A percentile compares a stretch with the other conserved stretches of the same genome.
These are phyloP conservation scores for Hericium rajendrae DNA, from an alignment of 768 basidiomycete genomes.

Conservation along the genomic window DNA sequence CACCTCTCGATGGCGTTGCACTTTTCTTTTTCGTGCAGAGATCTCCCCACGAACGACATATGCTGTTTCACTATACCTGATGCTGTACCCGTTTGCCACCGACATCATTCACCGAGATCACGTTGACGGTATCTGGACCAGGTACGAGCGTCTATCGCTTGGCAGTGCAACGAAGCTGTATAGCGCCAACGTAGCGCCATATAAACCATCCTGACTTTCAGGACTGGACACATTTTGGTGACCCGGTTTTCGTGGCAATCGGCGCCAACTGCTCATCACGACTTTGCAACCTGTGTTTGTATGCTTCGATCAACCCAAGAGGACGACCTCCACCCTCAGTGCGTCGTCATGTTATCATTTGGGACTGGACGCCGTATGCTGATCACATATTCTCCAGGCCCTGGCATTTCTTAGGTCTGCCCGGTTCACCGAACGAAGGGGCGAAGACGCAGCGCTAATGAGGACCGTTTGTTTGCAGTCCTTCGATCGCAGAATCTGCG, in stretches of 20 bases:
- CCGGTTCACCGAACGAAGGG: neutral
- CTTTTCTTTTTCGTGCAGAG: too few relatives aligned
- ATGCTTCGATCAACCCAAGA: neutral
- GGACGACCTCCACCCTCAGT: neutral
- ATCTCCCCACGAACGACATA: too few relatives aligned
- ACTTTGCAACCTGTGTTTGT: neutral
- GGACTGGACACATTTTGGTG: too few relatives aligned
- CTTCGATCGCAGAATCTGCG: conserved; percentile 29
- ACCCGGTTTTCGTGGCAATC: neutral
- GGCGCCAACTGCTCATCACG: neutral
- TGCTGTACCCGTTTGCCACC: too few relatives aligned
- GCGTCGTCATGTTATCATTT: neutral
- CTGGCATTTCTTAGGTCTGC: conserved; percentile 22
- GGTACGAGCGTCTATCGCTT: too few relatives aligned
- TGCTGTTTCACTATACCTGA: too few relatives aligned
- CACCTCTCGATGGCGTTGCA: too few relatives aligned
- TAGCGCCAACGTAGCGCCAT: too few relatives aligned
- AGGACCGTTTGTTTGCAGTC: conserved; percentile 18
- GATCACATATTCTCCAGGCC: conserved; percentile 11
- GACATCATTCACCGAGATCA: too few relatives aligned
- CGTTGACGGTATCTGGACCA: too few relatives aligned
- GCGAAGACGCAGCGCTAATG: neutral
- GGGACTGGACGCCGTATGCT: neutral
- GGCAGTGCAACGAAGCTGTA: too few relatives aligned
- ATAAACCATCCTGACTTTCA: too few relatives aligned